A percentile compares a stretch with the other conserved stretches of the same genome.
Evolutionary conservation across 352 stramenopile species (phyloP).

Genomic region (Phytophthora niederhauseri): DNA sequence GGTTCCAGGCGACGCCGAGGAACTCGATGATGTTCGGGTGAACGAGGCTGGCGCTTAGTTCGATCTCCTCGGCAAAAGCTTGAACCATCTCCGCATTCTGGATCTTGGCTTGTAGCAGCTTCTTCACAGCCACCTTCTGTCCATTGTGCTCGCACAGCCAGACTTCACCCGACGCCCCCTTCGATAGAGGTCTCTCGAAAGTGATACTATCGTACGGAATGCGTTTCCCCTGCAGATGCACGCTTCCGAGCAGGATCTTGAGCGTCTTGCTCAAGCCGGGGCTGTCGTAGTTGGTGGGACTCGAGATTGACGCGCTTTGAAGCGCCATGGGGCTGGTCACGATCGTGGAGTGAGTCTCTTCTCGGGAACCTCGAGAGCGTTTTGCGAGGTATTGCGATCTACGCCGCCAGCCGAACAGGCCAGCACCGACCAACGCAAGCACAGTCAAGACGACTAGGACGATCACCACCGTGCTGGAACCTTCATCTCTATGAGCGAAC

Average conservation of each 20-base stretch:
- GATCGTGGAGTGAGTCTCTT: not conserved
- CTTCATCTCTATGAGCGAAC: slow-evolving; percentile 19
- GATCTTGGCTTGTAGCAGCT: slow-evolving; percentile 35
- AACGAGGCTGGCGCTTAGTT: slow-evolving; percentile 51
- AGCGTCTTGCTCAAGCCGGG: slow-evolving; percentile 27
- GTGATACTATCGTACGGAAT: slow-evolving; percentile 28
- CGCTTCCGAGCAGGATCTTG: slow-evolving; percentile 21
- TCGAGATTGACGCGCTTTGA: slow-evolving; percentile 49
- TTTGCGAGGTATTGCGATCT: not conserved
- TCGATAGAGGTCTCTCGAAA: slow-evolving; percentile 26
- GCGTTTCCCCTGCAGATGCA: slow-evolving; percentile 25
- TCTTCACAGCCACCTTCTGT: slow-evolving; percentile 49
- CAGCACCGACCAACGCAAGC: slow-evolving; percentile 4
- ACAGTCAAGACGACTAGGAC: slow-evolving; percentile 14
- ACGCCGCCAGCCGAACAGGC: slow-evolving; percentile 13
- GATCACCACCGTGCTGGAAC: slow-evolving; percentile 6
- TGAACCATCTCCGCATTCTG: slow-evolving; percentile 38
- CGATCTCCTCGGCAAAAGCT: slow-evolving; percentile 59
- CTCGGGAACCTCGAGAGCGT: not conserved
- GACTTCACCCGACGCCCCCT: slow-evolving; percentile 48
- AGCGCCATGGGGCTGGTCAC: slow-evolving; percentile 22
- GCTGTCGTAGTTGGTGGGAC: slow-evolving; percentile 27
- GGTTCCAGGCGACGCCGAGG: slow-evolving; percentile 60
- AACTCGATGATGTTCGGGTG: slow-evolving; percentile 58
- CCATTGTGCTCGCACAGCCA: slow-evolving; percentile 52